These are phyloP conservation scores for Xylaria sp. DNA, from an alignment of 2,329 filamentous ascomycete species.

Conservation along the genomic window DNA sequence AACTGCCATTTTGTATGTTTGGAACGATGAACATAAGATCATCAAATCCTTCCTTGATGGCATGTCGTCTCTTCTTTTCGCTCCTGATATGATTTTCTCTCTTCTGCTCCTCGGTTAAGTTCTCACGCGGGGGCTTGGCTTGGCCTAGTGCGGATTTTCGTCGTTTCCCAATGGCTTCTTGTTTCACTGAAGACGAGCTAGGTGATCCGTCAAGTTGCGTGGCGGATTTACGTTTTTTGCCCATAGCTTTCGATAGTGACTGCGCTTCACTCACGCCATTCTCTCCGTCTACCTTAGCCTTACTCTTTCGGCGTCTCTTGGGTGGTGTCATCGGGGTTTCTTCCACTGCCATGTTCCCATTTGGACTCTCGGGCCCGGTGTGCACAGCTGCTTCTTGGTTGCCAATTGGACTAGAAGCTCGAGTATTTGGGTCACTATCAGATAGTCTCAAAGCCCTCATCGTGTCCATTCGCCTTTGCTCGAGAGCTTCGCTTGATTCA, in stretches of 20 bases:
- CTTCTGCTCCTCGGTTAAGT: conserved; percentile 89
- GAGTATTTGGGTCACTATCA: conserved; percentile 69
- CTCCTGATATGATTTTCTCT: conserved; percentile 76
- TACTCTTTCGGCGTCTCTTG: conserved; percentile 67
- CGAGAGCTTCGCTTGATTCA: conserved; percentile 68
- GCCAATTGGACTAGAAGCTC: conserved; percentile 65
- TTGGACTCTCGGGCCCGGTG: conserved; percentile 43
- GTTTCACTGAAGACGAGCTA: conserved; percentile 52
- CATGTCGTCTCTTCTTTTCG: conserved; percentile 69
- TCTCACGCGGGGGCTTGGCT: conserved; percentile 68
- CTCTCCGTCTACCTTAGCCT: conserved; percentile 58
- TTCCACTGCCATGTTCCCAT: conserved; percentile 49
- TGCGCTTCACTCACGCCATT: conserved; percentile 55
- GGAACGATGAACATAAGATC: conserved; percentile 83
- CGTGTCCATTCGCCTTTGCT: conserved; percentile 65
- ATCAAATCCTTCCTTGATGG: conserved; percentile 83
- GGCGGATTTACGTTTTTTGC: conserved; percentile 60
- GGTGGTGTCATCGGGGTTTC: conserved; percentile 56
- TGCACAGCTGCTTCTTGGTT: conserved; percentile 43
- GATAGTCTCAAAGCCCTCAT: conserved; percentile 67
- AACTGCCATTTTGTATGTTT: conserved; percentile 75
- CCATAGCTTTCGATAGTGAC: conserved; percentile 49
- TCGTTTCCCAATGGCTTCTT: conserved; percentile 56
- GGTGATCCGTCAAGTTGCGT: conserved; percentile 49
- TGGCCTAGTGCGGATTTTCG: conserved; percentile 65